Conservation (phyloP, 176 grass and related monocot species). For the Guadua angustifolia region DNA sequence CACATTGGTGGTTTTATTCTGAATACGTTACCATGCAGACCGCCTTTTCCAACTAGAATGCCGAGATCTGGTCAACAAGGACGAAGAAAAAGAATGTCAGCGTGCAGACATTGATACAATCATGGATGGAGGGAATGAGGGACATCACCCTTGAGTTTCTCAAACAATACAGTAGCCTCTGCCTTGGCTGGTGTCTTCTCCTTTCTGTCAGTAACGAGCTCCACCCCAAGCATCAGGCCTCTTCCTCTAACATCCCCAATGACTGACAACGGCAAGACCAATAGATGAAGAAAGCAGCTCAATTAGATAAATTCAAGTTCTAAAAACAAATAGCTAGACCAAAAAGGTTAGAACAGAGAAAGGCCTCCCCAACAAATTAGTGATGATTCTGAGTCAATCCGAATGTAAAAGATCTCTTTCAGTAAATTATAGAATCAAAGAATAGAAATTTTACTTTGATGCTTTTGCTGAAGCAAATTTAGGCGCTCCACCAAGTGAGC, state of each 20-base stretch:
- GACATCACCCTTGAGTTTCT: conserved; percentile 81
- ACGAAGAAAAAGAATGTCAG: conserved; percentile 2
- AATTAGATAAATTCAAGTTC: not conserved
- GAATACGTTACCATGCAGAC: conserved; percentile 89
- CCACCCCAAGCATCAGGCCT: conserved; percentile 95
- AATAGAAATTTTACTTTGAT: conserved; percentile 67
- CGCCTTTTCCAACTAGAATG: conserved; percentile 82
- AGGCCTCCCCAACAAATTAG: not conserved
- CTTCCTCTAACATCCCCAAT: conserved; percentile 97
- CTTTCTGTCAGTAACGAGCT: conserved; percentile 83
- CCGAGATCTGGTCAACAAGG: conserved; percentile 64
- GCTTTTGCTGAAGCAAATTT: conserved; percentile 87
- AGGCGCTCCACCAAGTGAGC: conserved; percentile 76
- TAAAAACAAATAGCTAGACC: not conserved
- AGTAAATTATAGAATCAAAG: not conserved
- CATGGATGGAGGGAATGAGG: not conserved
- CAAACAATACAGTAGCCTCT: conserved; percentile 76
- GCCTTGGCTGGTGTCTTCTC: conserved; percentile 90
- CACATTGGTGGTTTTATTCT: conserved; percentile 99
- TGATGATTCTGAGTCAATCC: not conserved
- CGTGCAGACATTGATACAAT: not conserved
- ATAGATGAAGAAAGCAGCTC: not conserved
- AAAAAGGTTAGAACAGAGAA: not conserved
- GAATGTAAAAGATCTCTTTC: not conserved
- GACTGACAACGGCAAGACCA: conserved; percentile 53